A percentile compares a stretch with the other conserved stretches of the same genome.
phyloP scores from a whole-genome alignment of 805 yeast species.

The Ogataea ganodermae region DNA sequence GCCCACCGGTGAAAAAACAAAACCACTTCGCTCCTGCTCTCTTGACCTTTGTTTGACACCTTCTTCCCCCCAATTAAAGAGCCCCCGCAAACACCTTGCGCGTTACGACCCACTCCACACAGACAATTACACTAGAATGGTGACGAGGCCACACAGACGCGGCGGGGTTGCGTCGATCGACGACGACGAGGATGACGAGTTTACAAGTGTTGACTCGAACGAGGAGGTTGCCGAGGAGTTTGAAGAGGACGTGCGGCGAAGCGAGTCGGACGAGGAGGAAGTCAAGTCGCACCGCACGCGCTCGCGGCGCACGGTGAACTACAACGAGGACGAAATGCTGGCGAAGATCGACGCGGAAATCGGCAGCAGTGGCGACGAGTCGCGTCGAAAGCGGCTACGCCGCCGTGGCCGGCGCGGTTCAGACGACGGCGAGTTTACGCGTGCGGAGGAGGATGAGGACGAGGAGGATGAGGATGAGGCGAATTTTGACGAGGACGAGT shows the following conservation, averaged over 20 bases:
- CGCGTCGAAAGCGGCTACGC: constrained; percentile 21
- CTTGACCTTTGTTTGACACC: no score
- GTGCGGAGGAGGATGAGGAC: constrained; percentile 9
- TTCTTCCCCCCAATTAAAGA: no score
- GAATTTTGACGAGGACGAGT: constrained; percentile 24
- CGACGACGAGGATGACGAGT: constrained; percentile 23
- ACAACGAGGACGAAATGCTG: constrained; percentile 35
- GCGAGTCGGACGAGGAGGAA: constrained; percentile 23
- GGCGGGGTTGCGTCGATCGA: constrained; percentile 7
- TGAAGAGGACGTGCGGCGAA: constrained; percentile 22
- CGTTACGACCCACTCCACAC: no score
- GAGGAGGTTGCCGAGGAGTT: constrained; percentile 27
- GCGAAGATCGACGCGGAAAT: constrained; percentile 29
- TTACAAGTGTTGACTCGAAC: constrained; percentile 12
- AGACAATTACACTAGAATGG: no score
- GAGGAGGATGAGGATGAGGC: constrained; percentile 28
- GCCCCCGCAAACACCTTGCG: no score
- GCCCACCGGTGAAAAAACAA: no score
- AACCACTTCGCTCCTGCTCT: no score
- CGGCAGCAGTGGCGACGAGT: constrained; percentile 24
- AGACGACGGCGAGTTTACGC: constrained; percentile 32
- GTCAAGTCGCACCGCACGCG: constrained; percentile 31
- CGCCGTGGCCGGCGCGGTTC: constrained; percentile 17
- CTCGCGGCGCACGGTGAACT: constrained; percentile 34
- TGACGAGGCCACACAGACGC: constrained; percentile 1